Evolutionary conservation across 2,329 filamentous ascomycete genomes (phyloP).

Genomic region (Penicillium sp.): DNA sequence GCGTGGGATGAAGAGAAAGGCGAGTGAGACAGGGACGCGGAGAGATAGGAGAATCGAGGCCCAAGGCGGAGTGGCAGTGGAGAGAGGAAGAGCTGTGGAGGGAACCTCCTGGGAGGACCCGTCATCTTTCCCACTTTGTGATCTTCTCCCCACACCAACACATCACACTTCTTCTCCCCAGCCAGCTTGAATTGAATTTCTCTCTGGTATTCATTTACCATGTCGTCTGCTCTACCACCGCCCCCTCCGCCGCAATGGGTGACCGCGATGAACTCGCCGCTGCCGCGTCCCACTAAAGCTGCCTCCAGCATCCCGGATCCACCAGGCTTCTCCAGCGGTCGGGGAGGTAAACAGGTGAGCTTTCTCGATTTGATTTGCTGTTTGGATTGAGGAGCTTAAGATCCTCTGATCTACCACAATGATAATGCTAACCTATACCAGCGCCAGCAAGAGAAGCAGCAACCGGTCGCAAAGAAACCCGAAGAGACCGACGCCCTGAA

Average conservation of each 20-base stretch:
- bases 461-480: constrained; percentile 49
- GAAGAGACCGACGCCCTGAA: constrained; percentile 95
- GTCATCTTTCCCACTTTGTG: constrained; percentile 22
- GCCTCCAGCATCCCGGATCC: constrained; percentile 75
- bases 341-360: constrained; percentile 59
- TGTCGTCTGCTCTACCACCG: constrained; percentile 37
- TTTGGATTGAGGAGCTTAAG: no score
- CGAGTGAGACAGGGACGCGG: constrained; percentile 11
- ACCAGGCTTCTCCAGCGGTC: constrained; percentile 74
- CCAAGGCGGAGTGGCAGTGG: constrained; percentile 32
- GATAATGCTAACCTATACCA: constrained; percentile 18
- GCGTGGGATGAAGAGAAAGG: constrained; percentile 6
- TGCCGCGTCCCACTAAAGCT: constrained; percentile 68
- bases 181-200: constrained; percentile 9
- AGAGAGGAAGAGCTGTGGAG: constrained; percentile 33
- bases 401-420: not conserved
- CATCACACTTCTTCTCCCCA: constrained; percentile 6
- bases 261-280: constrained; percentile 74
- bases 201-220: constrained; percentile 25
- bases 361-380: constrained; percentile 10
- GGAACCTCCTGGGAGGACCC: constrained; percentile 30
- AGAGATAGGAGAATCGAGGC: constrained; percentile 29
- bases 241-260: constrained; percentile 78
- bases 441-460: constrained; percentile 43
- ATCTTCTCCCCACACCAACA: constrained; percentile 17